Base-by-base conservation (phyloP, 768 basidiomycete genomes). In the Leucocoprinus sp. region DNA sequence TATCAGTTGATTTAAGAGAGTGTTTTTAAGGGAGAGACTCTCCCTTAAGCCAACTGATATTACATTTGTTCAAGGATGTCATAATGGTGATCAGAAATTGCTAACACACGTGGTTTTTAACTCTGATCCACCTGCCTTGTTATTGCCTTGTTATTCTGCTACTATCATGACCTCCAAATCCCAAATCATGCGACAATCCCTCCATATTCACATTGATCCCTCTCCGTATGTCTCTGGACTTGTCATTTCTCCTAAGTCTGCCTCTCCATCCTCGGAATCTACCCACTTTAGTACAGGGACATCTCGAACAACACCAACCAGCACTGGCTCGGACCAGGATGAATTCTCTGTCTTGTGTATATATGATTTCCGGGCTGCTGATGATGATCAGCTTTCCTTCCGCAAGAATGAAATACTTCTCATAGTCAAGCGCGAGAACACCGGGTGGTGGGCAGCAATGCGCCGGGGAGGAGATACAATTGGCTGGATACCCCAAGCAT, bases 361-460 rank as follows among this genome's bases (percentile, higher is more conserved):
- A 58, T 72, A 80, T 55, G 82, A 87, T 61, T 88, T 84, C 54
- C 57, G 67, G 18, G 74, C 83, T 2, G 64, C 71, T 18, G 87
- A 87, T 52, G 60, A 68, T 12, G 72, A 71, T 54, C 77, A 80
- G 45, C 68, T 88, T 14, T 63, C 74, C 3, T 86, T 89, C 60
- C 62, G 61, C 31, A 74, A 75, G 63, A 75, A 77, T 50, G 85
- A 88, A 51, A 73, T 87, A 17, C 62, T 90, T 22, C 72, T 76
- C 18, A 66, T 89, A 42, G 67, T 89, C 36, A 78, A 78, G 60
- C 70, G 75, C 59, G 83, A 87, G 59, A 69, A 72, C 9, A 75
- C 79, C 1, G 86, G 87, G 8, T 89, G 85, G 86, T 89, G 85
- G 84, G 85, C 82, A 15, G 87, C 85, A 15, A 73, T 83, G 63